Evolutionary conservation across 1,284 basidiomycete species (phyloP).

Genomic region (Phellopilus nigrolimitatus): DNA sequence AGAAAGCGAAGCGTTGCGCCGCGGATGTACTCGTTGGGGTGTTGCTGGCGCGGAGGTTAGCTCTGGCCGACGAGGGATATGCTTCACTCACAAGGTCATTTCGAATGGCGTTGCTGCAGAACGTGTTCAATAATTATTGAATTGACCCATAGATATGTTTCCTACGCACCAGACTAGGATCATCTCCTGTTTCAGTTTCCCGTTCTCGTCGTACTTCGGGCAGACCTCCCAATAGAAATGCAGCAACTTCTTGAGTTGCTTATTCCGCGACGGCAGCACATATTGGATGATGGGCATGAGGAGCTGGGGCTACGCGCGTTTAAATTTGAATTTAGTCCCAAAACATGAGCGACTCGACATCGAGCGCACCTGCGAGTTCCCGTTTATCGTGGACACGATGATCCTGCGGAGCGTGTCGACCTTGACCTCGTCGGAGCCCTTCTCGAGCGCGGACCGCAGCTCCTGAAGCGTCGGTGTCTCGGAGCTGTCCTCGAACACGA

Average conservation of each 20-base stretch:
- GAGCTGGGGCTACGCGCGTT: constrained; percentile 63
- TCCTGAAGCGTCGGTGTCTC: constrained; percentile 82
- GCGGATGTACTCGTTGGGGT: constrained; percentile 99
- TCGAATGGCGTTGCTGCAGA: constrained; percentile 16
- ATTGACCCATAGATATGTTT: not conserved
- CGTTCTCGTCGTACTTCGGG: constrained; percentile 95
- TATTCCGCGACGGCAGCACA: constrained; percentile 92
- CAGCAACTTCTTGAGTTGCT: constrained; percentile 96
- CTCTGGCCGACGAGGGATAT: not conserved
- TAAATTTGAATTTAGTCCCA: not conserved
- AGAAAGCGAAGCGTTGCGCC: constrained; percentile 96
- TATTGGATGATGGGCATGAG: constrained; percentile 99
- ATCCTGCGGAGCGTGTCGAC: constrained; percentile 95
- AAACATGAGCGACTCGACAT: not conserved
- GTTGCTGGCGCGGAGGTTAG: constrained; percentile 60
- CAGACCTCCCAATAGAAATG: constrained; percentile 99
- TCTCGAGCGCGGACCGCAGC: constrained; percentile 84
- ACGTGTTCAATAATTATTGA: constrained; percentile 30
- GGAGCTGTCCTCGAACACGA: constrained; percentile 75
- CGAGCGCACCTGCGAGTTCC: constrained; percentile 69
- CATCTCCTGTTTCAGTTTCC: constrained; percentile 99
- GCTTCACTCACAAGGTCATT: constrained; percentile 19
- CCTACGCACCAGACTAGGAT: constrained; percentile 90
- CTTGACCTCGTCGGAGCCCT: constrained; percentile 97
- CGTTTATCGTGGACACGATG: constrained; percentile 94